Evolutionary conservation across 768 basidiomycete genomes (phyloP).

Genomic region (Pleurotus tuoliensis): DNA sequence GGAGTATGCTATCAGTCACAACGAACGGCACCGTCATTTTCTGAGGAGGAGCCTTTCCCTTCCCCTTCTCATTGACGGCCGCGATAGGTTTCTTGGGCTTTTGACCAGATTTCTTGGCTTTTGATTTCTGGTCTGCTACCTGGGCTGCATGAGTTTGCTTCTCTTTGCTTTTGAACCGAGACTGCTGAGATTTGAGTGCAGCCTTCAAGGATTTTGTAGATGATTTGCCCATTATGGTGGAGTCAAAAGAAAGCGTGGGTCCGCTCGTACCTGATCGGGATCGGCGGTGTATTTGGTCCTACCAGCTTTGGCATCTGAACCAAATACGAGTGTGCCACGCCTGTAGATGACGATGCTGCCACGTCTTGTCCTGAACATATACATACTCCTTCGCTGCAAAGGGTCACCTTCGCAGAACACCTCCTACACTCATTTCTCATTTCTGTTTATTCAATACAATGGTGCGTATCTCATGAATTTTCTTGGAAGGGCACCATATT

Average conservation of each 20-base stretch:
- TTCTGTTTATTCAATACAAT: background rate
- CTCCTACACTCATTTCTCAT: conserved; percentile 2
- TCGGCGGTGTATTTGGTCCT: conserved; percentile 10
- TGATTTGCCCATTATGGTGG: conserved; percentile 36
- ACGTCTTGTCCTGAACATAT: conserved; percentile 5
- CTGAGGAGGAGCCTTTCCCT: conserved; percentile 27
- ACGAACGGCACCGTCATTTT: conserved; percentile 62
- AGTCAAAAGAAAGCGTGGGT: background rate
- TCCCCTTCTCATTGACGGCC: conserved; percentile 25
- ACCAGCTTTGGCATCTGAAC: background rate
- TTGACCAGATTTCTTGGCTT: conserved; percentile 21
- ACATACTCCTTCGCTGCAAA: conserved; percentile 1
- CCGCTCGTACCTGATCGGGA: background rate
- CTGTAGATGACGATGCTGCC: conserved; percentile 3
- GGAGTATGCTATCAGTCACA: conserved; percentile 61
- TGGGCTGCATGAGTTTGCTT: conserved; percentile 49
- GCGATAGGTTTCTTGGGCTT: conserved; percentile 3
- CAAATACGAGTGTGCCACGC: conserved; percentile 9
- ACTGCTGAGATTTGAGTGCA: conserved; percentile 67
- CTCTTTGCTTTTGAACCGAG: conserved; percentile 58
- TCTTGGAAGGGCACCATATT: background rate
- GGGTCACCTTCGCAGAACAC: background rate
- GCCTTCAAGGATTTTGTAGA: conserved; percentile 58
- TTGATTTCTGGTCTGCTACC: conserved; percentile 43
- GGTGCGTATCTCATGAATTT: background rate